Evolutionary conservation across 768 basidiomycete genomes (phyloP).

Genomic region (Scleroderma bovista): DNA sequence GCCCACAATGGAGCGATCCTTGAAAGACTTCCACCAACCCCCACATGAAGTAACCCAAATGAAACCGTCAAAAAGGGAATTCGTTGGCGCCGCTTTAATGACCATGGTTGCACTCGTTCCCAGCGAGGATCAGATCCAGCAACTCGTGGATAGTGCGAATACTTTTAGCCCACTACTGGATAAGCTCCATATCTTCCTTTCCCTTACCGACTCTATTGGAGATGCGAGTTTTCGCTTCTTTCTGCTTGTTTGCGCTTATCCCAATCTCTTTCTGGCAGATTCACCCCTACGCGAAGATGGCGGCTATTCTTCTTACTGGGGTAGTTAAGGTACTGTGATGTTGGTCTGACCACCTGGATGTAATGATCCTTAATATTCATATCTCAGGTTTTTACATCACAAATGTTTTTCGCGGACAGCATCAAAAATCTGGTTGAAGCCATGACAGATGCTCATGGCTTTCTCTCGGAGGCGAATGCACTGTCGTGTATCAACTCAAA

Average conservation of each 20-base stretch:
- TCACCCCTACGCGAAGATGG: conserved; percentile 11
- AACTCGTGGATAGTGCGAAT: background rate
- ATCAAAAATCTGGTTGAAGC: conserved; percentile 1
- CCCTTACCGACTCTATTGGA: conserved; percentile 1
- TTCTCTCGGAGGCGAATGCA: conserved; percentile 3
- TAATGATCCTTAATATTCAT: background rate
- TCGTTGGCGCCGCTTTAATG: background rate
- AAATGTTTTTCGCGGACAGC: background rate
- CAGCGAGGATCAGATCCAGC: background rate
- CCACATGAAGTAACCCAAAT: no score
- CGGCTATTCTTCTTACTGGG: conserved; percentile 1
- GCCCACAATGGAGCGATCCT: no score
- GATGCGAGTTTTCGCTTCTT: background rate
- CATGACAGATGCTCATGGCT: conserved; percentile 6
- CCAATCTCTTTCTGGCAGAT: conserved; percentile 3
- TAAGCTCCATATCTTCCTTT: conserved; percentile 3
- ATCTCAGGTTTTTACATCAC: background rate
- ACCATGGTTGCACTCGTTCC: background rate
- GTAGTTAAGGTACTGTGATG: background rate
- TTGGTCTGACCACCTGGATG: no score
- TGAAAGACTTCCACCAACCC: no score
- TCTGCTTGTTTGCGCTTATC: background rate
- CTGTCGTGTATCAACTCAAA: conserved; percentile 4
- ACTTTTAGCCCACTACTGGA: conserved; percentile 7
- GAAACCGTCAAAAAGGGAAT: background rate